Conservation (phyloP, 225 moss, liverwort and hornwort species). For the Neckera pumila region DNA sequence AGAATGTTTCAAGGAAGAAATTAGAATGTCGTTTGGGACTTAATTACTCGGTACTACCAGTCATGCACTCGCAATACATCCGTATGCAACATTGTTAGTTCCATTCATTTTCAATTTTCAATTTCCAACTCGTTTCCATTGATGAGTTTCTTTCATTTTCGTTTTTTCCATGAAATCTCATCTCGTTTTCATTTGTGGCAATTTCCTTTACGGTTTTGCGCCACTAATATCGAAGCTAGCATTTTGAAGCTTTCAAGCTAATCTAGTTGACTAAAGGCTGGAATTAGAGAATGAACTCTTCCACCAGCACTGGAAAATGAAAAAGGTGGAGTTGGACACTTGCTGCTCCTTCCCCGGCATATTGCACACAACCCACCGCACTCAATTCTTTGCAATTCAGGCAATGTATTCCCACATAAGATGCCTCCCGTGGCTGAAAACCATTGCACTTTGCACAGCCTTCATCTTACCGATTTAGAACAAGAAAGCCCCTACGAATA, state of each 20-base stretch:
- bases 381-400: not conserved
- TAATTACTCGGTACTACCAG: not conserved
- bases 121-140: not conserved
- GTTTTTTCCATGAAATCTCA: not conserved
- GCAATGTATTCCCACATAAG: too few relatives aligned
- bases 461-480: not conserved
- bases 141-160: not conserved
- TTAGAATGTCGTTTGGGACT: not conserved
- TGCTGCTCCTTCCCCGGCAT: not conserved
- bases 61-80: not conserved
- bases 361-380: not conserved
- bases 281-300: not conserved
- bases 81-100: too few relatives aligned
- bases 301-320: not conserved
- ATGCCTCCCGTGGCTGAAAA: not conserved
- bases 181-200: not conserved
- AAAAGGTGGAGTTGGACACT: not conserved
- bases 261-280: not conserved
- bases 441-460: too few relatives aligned
- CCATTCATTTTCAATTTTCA: not conserved
- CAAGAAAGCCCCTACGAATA: too few relatives aligned
- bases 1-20: not conserved
- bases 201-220: not conserved
- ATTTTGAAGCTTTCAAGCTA: not conserved
- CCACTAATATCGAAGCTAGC: too few relatives aligned